Evolutionary conservation across 441 rosid species (phyloP), one percentile per base, ranked within the genome.

Genomic region (Metrosideros polymorpha): DNA sequence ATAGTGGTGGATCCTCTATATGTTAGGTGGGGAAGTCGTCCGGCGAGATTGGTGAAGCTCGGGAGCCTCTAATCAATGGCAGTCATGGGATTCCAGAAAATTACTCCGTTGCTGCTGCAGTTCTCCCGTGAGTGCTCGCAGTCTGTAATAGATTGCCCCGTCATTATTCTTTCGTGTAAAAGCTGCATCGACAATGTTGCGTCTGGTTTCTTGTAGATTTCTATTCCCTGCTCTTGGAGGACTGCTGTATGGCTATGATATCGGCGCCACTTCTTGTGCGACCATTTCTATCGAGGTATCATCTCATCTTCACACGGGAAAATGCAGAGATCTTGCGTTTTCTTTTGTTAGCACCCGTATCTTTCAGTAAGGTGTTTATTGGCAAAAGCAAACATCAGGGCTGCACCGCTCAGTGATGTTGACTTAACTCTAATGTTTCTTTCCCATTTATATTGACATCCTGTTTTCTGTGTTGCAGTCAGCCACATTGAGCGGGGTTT

Each of bases 191-290:
- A 83, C 52, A 87, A 57, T 87, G 35, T 59, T 39, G 84, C 85
- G 66, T 75, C 51, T 89, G 76, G 61, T 84, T 89, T 59, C 85
- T 93, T 93, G 85, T 93, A 98, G 99, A 88, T 98, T 98, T 92
- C 88, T 98, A 25, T 98, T 98, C 91, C 99, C 99, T 30, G 99
- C 99, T 86, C 92, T 98, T 87, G 99, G 99, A 79, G 98, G 99
- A 19, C 91, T 96, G 53, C 93, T 98, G 49, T 96, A 94, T 92
- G 98, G 98, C 85, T 96, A 96, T 89, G 99, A 98, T 83, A 98
- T 98, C 91, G 99, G 99, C 86, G 89, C 98, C 83, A 96, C 99
- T 5, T 98, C 99, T 30, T 96, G 97, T 92, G 99, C 99, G 12
- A 94, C 93, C 84, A 94, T 98, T 47, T 91, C 98, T 54, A 88